Evolutionary conservation across 306 rosid species (phyloP).

Genomic region (Gynostemma pentaphyllum): DNA sequence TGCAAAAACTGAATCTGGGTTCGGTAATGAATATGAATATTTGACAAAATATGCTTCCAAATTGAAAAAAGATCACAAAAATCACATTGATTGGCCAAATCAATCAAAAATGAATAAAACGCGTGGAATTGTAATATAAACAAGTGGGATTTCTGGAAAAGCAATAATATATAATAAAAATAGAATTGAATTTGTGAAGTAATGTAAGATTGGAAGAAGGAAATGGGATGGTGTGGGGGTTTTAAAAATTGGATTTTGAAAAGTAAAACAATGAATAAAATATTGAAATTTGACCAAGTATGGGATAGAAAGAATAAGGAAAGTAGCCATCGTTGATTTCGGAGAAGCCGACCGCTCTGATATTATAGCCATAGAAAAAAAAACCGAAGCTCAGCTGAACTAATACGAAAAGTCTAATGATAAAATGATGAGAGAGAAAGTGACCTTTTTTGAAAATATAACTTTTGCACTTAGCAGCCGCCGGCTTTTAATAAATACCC

Average conservation of each 20-base stretch:
- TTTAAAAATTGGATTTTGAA: not conserved
- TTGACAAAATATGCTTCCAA: not conserved
- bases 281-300: not conserved
- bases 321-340: not conserved
- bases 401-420: not conserved
- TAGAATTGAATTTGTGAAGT: not conserved
- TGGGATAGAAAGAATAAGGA: not conserved
- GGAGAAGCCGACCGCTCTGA: slow-evolving; percentile 5
- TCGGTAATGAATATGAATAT: not conserved
- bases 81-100: not conserved
- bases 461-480: not conserved
- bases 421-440: not conserved
- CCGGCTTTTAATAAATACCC: not conserved
- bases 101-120: not conserved
- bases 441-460: too few species aligned
- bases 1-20: slow-evolving; percentile 9
- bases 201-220: not conserved
- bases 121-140: not conserved
- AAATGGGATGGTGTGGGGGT: not conserved
- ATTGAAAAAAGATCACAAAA: too few species aligned
- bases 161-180: not conserved
- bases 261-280: not conserved
- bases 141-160: not conserved
- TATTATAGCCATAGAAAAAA: not conserved
- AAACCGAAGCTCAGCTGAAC: not conserved